Base-by-base conservation (phyloP, 805 yeast species). In the Debaryomyces prosopidis region DNA sequence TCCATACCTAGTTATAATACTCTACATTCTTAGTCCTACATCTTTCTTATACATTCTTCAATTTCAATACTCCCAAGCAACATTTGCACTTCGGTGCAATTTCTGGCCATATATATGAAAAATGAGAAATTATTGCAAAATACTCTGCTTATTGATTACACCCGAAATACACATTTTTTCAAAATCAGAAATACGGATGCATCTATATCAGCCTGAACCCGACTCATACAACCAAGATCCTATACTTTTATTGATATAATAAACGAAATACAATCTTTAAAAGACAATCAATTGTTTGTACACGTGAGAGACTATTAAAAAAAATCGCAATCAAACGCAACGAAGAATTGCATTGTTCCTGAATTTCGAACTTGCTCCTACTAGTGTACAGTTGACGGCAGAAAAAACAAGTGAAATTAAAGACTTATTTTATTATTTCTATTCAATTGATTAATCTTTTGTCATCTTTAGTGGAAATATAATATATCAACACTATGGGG, bases 241-340 rank as follows among this genome's bases (percentile, higher is more conserved):
- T 23, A 23, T 23, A 23, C 26, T 7, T 23, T 7, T 10, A 7
- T 23, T 7, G 6, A 23, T 23, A 23, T 23, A 3, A 23, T 23
- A 23, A 10, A 7, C 26, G 9, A 23, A 23, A 4, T 7, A 23
- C 26, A 23, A 23, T 23, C 6, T 23, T 4, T 9, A 35, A n/a
- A 18, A 16, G 14, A 16, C 16, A 23, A 37, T n/a, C 31, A 5
- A 2, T 16, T 37, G 40, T 17, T 3, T 17, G 43, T 18, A 18
- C 34, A 40, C 32, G 34, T 26, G 20, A 34, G 33, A 30, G 33
- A 34, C 37, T 34, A 4, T 34, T 14, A 18, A 15, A 12, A 12
- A 34, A 34, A 34, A 34, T 34, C 37, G 37, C 37, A 34, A 34
- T 34, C 37, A 12, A 17, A 34, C n/a, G 14, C 16, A 37, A 37